Evolutionary conservation across 2,329 filamentous ascomycete species (phyloP).

Genomic region (Hysterium pulicare): DNA sequence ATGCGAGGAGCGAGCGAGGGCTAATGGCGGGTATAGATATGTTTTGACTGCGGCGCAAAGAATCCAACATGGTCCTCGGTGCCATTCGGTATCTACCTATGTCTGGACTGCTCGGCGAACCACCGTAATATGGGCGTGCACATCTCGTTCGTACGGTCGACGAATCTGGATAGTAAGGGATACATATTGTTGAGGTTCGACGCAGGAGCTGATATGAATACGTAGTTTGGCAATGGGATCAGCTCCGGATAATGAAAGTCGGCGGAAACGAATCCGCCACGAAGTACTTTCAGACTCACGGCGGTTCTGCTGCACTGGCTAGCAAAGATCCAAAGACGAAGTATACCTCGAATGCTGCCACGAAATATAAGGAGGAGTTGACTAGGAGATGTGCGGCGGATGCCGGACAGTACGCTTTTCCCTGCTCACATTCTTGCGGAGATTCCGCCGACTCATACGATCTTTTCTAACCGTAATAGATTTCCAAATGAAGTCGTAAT

Average conservation of each 20-base stretch:
- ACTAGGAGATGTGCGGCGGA: conserved; percentile 81
- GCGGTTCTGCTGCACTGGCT: conserved; percentile 85
- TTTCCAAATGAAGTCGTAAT: conserved; percentile 83
- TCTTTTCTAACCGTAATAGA: conserved; percentile 43
- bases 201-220: conserved; percentile 21
- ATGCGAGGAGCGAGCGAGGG: too few species aligned
- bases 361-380: conserved; percentile 97
- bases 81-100: conserved; percentile 95
- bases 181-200: conserved; percentile 47
- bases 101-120: conserved; percentile 94
- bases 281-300: conserved; percentile 97
- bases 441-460: conserved; percentile 2
- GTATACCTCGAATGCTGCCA: conserved; percentile 89
- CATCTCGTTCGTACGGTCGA: conserved; percentile 98
- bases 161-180: conserved; percentile 89
- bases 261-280: conserved; percentile 97
- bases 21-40: too few species aligned
- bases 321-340: conserved; percentile 98
- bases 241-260: conserved; percentile 95
- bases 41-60: conserved; percentile 97
- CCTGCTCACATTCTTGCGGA: neutral
- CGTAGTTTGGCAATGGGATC: conserved; percentile 91
- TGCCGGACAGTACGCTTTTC: conserved; percentile 68
- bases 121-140: conserved; percentile 97
- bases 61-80: conserved; percentile 99